Evolutionary conservation across 192 early-diverging fungal species (phyloP), one percentile per base, ranked within the genome.

Genomic region (Coemansia sp.): DNA sequence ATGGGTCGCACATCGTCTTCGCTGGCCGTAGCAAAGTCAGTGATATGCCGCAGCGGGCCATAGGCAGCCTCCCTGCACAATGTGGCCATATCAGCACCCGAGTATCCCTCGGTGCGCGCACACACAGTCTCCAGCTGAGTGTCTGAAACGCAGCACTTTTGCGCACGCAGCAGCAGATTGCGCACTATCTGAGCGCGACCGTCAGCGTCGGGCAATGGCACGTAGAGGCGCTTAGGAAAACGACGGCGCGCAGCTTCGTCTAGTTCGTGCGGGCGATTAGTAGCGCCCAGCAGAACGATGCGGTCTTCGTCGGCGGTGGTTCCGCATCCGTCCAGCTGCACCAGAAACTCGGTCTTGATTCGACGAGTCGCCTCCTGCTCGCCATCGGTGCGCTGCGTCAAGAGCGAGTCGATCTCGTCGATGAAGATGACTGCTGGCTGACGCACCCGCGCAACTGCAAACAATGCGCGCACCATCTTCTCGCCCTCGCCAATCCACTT

Each of bases 401-500:
- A 65, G 7, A 98, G 81, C 9, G 93, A 95, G 74, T 98, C 95
- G 65, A 98, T 95, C 78, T 98, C 95, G 68, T 98, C 95, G 42
- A 98, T 88, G 73, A 96, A 95, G 15, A 96, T 93, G 0, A 95
- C 93, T 0, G 90, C 85, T 19, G 95, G 95, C 78, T 96, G 94
- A 52, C 87, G 82, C 42, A 88, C 90, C 39, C 95, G 67, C 1
- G 95, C 95, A 0, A 97, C 93, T 0, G 95, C 94, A 83, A 98
- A 98, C 48, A 98, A 68, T 13, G 93, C 91, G 0, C 94, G 88
- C 37, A 86, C 92, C 92, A 96, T 92, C 71, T 97, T 97, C 71
- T 97, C 95, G 43, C 94, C 94, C 68, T 97, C 94, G 41, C 95
- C 93, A 5, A 95, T 88, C 94, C 94, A 98, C 70, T 97, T 97